Percentiles rank a stretch among this genome's conserved stretches.
These are phyloP conservation scores for Aegle marmelos DNA, from an alignment of 345 rosid genomes.

Conservation along the genomic window DNA sequence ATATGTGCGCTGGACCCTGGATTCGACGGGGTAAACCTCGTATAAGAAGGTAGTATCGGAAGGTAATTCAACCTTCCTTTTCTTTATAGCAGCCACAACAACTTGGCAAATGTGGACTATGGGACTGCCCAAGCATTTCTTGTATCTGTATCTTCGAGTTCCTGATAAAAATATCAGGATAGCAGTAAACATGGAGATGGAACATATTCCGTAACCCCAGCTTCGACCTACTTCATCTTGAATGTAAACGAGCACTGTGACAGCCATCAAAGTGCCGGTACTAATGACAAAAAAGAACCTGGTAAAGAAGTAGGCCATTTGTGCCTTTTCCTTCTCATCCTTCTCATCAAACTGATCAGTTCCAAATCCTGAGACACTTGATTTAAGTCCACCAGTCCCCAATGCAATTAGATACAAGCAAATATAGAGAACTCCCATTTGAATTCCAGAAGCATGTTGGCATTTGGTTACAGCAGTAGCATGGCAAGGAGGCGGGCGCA, in stretches of 20 bases:
- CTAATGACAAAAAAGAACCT: slow-evolving; percentile 69
- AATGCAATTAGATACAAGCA: slow-evolving; percentile 51
- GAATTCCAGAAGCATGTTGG: slow-evolving; percentile 50
- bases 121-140: slow-evolving; percentile 76
- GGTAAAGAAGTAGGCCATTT: slow-evolving; percentile 55
- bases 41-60: slow-evolving; percentile 42
- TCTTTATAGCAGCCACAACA: slow-evolving; percentile 54
- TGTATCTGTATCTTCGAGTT: slow-evolving; percentile 60
- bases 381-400: slow-evolving; percentile 75
- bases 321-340: slow-evolving; percentile 50
- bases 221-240: slow-evolving; percentile 59
- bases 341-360: slow-evolving; percentile 69
- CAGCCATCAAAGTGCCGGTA: slow-evolving; percentile 57
- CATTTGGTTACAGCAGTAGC: slow-evolving; percentile 34
- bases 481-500: slow-evolving; percentile 67
- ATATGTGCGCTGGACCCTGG: slow-evolving; percentile 53
- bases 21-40: slow-evolving; percentile 44
- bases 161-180: slow-evolving; percentile 55
- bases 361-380: slow-evolving; percentile 70
- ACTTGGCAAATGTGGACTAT: slow-evolving; percentile 77
- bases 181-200: slow-evolving; percentile 57
- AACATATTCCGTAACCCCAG: slow-evolving; percentile 65
- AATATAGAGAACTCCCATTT: slow-evolving; percentile 68
- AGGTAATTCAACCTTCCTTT: slow-evolving; percentile 50
- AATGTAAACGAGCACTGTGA: slow-evolving; percentile 57